Evolutionary conservation across 257 asterid species (phyloP).

Genomic region (Solanum piurae): DNA sequence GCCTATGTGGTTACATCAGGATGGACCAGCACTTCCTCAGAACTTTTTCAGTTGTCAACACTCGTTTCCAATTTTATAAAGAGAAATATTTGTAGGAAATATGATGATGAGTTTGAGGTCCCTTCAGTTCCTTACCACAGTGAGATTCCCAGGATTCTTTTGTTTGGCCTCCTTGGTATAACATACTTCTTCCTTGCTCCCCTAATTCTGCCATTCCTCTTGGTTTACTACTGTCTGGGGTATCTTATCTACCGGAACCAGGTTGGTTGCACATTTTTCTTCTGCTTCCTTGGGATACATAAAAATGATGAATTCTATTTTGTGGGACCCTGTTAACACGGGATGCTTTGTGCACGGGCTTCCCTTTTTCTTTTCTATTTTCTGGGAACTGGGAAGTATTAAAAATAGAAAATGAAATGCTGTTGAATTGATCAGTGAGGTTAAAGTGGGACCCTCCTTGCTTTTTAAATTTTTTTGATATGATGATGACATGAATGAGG

Average conservation of each 20-base stretch:
- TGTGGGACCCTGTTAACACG: neutral
- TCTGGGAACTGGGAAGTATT: neutral
- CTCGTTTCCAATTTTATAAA: conserved; percentile 30
- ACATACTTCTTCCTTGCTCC: conserved; percentile 94
- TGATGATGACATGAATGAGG: neutral
- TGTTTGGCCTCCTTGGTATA: conserved; percentile 80
- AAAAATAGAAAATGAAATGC: neutral
- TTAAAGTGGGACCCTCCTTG: neutral
- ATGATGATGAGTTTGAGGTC: conserved; percentile 51
- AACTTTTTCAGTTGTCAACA: conserved; percentile 44
- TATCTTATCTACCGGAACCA: conserved; percentile 85
- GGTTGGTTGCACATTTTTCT: conserved; percentile 34
- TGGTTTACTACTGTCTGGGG: conserved; percentile 75
- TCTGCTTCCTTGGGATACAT: neutral
- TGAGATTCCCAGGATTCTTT: conserved; percentile 73
- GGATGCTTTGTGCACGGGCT: neutral
- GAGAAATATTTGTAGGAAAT: conserved; percentile 28
- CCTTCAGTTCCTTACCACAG: conserved; percentile 79
- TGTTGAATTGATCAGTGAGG: neutral
- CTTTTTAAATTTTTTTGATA: neutral
- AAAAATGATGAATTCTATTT: neutral
- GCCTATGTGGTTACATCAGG: conserved; percentile 98
- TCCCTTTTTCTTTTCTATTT: neutral
- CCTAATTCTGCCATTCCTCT: conserved; percentile 75
- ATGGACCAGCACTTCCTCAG: conserved; percentile 78